Percentiles rank a stretch among this genome's conserved stretches.
Evolutionary conservation across 73 alveolate species (phyloP).

Genomic region (Paramecium octaurelia): DNA sequence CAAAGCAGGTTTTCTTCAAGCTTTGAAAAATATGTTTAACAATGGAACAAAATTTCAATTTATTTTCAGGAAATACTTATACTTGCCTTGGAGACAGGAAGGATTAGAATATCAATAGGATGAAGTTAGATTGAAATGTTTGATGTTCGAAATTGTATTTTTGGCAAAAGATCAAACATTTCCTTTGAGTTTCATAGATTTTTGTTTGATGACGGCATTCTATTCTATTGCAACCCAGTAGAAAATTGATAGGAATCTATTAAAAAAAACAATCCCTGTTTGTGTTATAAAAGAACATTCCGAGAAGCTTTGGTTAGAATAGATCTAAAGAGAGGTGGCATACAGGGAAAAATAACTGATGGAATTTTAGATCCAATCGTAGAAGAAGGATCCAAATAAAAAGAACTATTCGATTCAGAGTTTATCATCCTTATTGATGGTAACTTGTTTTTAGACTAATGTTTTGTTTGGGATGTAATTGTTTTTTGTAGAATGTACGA

Average conservation of each 20-base stretch:
- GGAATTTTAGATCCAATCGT: not conserved
- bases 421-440: not conserved
- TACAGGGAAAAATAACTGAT: not conserved
- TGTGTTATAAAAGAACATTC: not conserved
- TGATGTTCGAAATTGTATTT: not conserved
- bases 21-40: not conserved
- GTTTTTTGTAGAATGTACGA: slow-evolving; percentile 3
- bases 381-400: not conserved
- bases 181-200: not conserved
- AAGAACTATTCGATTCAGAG: not conserved
- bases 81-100: not conserved
- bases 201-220: not conserved
- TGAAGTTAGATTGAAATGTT: not conserved
- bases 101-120: not conserved
- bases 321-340: not conserved
- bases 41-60: not conserved
- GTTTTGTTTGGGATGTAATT: not conserved
- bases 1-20: not conserved
- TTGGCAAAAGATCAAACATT: not conserved
- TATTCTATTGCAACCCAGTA: not conserved
- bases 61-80: not conserved
- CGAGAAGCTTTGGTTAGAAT: not conserved
- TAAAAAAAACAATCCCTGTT: not conserved
- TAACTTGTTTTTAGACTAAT: not conserved
- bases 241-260: not conserved